A percentile compares a stretch with the other conserved stretches of the same genome.
Evolutionary conservation across 2,329 filamentous ascomycete species (phyloP).

Genomic region (Trichophyton schoenleinii): DNA sequence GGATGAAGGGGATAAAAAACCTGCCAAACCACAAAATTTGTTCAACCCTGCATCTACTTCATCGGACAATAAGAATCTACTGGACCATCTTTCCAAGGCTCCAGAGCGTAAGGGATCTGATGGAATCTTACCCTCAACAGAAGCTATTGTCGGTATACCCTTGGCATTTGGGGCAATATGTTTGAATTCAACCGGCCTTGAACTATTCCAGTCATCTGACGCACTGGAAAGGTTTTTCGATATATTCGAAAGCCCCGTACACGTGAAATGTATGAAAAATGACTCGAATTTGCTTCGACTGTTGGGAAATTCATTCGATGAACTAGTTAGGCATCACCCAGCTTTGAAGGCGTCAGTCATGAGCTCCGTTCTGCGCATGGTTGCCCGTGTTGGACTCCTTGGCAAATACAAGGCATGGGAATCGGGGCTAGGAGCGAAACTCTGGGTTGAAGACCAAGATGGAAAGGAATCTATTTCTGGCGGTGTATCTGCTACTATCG

Average conservation of each 20-base stretch:
- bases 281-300: constrained; percentile 60
- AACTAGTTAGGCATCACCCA: constrained; percentile 87
- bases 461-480: constrained; percentile 50
- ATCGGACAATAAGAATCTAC: constrained; percentile 16
- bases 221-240: constrained; percentile 82
- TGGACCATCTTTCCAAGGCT: constrained; percentile 23
- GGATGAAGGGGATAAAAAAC: constrained; percentile 25
- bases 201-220: constrained; percentile 69
- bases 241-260: constrained; percentile 86
- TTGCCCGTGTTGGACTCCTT: constrained; percentile 64
- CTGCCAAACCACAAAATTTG: constrained; percentile 30
- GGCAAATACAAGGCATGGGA: constrained; percentile 57
- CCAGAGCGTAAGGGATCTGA: constrained; percentile 38
- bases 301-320: constrained; percentile 79
- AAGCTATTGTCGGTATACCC: constrained; percentile 78
- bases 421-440: constrained; percentile 63
- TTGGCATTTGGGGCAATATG: constrained; percentile 88
- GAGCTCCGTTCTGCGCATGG: constrained; percentile 77
- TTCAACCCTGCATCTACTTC: constrained; percentile 16
- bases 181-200: constrained; percentile 74
- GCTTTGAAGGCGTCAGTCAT: constrained; percentile 67
- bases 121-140: constrained; percentile 73
- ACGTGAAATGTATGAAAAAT: constrained; percentile 69
- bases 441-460: constrained; percentile 51
- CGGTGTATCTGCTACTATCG: constrained; percentile 31